phyloP scores from a whole-genome alignment of 352 stramenopile species.

The Pythium monospermum region DNA sequence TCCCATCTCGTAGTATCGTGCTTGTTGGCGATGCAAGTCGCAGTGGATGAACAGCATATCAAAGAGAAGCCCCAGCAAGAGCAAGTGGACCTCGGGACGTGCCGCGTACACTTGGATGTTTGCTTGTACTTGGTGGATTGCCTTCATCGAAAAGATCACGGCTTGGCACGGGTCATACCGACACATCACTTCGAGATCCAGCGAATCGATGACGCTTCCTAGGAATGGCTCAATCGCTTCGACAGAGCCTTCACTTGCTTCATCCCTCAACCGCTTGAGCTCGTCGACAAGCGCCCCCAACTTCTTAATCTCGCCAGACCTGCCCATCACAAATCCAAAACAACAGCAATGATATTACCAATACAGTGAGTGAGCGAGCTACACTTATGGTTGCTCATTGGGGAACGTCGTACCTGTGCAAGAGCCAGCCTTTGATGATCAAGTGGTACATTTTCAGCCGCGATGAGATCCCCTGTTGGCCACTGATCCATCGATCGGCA shows the following conservation, averaged over 20 bases:
- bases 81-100: constrained; percentile 30
- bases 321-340: constrained; percentile 6
- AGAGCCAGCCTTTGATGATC: constrained; percentile 50
- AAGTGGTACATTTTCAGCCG: constrained; percentile 52
- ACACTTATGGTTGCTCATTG: too few relatives aligned
- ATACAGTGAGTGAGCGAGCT: background rate
- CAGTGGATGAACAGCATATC: constrained; percentile 70
- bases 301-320: constrained; percentile 40
- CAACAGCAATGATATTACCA: too few relatives aligned
- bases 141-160: constrained; percentile 39
- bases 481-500: constrained; percentile 26
- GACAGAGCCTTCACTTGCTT: too few relatives aligned
- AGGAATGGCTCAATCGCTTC: constrained; percentile 45
- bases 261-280: constrained; percentile 7
- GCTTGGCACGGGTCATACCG: constrained; percentile 43
- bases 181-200: constrained; percentile 27
- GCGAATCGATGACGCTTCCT: constrained; percentile 46
- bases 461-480: constrained; percentile 15
- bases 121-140: constrained; percentile 45
- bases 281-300: constrained; percentile 35
- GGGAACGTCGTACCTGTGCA: constrained; percentile 44
- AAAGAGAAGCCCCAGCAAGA: constrained; percentile 57
- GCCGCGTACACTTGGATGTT: constrained; percentile 38
- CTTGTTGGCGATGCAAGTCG: constrained; percentile 47
- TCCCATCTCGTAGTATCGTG: constrained; percentile 62